These are phyloP conservation scores for Sporothrix mexicana DNA, from an alignment of 2,329 filamentous ascomycete genomes.

Conservation along the genomic window DNA sequence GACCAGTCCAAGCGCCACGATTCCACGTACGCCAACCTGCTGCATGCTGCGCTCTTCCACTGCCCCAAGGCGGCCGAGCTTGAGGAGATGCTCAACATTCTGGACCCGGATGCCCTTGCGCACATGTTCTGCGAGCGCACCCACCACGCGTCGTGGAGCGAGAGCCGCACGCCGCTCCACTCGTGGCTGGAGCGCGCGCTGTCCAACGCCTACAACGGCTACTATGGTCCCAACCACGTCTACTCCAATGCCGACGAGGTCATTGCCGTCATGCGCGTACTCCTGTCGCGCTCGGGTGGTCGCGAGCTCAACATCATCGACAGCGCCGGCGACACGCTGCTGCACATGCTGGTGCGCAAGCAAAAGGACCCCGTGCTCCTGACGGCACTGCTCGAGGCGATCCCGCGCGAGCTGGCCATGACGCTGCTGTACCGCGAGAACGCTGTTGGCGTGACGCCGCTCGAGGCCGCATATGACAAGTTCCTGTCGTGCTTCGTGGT, in stretches of 20 bases:
- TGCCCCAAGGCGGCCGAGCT: constrained; percentile 48
- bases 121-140: constrained; percentile 66
- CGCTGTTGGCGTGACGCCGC: constrained; percentile 74
- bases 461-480: constrained; percentile 67
- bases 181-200: constrained; percentile 52
- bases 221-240: constrained; percentile 24
- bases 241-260: constrained; percentile 45
- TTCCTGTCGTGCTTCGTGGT: constrained; percentile 51
- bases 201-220: constrained; percentile 2
- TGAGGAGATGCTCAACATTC: constrained; percentile 58
- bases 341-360: constrained; percentile 61
- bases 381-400: constrained; percentile 57
- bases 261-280: constrained; percentile 52
- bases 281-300: constrained; percentile 62
- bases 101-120: constrained; percentile 62
- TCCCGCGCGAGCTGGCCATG: constrained; percentile 51
- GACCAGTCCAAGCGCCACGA: constrained; percentile 70
- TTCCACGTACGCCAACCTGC: constrained; percentile 63
- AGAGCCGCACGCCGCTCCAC: constrained; percentile 68
- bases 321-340: constrained; percentile 67
- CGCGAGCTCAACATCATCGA: constrained; percentile 64
- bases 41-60: constrained; percentile 62
- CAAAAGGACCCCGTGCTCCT: constrained; percentile 47
- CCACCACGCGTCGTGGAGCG: constrained; percentile 49
- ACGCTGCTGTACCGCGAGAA: constrained; percentile 72